Conservation (phyloP, 345 rosid species). For the Chamaenerion angustifolium region DNA sequence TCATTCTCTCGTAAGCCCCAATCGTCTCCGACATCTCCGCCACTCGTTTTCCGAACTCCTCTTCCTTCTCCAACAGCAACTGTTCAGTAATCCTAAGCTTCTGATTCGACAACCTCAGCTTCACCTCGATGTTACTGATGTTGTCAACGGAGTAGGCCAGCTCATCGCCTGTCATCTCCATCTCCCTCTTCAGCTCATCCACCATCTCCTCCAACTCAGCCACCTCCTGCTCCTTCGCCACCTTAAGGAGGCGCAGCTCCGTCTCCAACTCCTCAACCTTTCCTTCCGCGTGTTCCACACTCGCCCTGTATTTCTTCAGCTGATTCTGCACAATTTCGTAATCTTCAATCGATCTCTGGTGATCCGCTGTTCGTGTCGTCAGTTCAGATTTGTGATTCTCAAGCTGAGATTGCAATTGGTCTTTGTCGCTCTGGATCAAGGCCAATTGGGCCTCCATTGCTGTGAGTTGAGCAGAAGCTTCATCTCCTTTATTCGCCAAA, state of each 20-base stretch:
- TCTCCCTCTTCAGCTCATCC: slow-evolving; percentile 52
- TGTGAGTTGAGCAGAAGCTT: no score
- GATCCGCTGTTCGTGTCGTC: slow-evolving; percentile 29
- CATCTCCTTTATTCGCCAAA: slow-evolving; percentile 23
- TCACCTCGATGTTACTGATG: slow-evolving; percentile 51
- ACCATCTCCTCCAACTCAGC: slow-evolving; percentile 39
- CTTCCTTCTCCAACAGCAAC: slow-evolving; percentile 63
- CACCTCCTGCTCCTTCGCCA: slow-evolving; percentile 29
- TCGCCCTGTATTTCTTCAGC: slow-evolving; percentile 27
- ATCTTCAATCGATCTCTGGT: slow-evolving; percentile 35
- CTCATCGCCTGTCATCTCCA: slow-evolving; percentile 74
- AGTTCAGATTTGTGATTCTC: slow-evolving; percentile 29
- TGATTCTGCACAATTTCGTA: slow-evolving; percentile 22
- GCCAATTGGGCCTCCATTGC: slow-evolving; percentile 26
- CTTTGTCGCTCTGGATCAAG: slow-evolving; percentile 27
- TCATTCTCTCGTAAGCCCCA: slow-evolving; percentile 30
- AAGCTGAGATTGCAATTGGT: slow-evolving; percentile 25
- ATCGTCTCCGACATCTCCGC: slow-evolving; percentile 21
- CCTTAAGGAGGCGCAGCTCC: slow-evolving; percentile 22
- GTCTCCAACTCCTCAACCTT: slow-evolving; percentile 29
- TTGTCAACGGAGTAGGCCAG: slow-evolving; percentile 34
- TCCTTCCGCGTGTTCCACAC: slow-evolving; percentile 29
- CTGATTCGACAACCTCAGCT: slow-evolving; percentile 86
- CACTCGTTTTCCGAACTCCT: slow-evolving; percentile 31
- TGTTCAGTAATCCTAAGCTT: slow-evolving; percentile 85